Conservation (phyloP, 305 asterid genomes). For the Salvia sclarea region DNA sequence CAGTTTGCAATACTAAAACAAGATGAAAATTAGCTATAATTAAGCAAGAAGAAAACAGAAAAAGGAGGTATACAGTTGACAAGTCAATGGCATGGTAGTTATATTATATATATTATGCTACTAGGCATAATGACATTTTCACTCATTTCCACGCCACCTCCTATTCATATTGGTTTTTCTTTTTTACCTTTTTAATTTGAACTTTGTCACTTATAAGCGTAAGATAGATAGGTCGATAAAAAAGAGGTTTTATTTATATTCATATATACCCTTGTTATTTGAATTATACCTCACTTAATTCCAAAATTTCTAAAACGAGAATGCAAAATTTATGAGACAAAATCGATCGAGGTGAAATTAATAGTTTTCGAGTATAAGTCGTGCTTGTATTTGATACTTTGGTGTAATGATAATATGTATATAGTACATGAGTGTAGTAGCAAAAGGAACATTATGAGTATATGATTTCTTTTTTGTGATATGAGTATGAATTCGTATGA, state of each 20-base stretch:
- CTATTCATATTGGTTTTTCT: background rate
- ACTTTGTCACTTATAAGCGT: background rate
- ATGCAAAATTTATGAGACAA: too few relatives aligned
- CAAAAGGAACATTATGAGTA: background rate
- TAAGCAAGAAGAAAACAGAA: background rate
- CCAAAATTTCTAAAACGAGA: background rate
- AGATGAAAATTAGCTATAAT: background rate
- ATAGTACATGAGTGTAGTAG: background rate
- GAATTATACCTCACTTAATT: too few relatives aligned
- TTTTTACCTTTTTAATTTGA: background rate
- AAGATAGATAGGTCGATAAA: background rate
- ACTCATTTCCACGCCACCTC: conserved; percentile 11
- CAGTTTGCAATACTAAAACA: background rate
- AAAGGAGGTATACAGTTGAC: background rate
- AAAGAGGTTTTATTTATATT: background rate
- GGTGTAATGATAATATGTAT: too few relatives aligned
- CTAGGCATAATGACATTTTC: background rate
- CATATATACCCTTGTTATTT: background rate
- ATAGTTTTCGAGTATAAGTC: background rate
- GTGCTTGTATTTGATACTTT: too few relatives aligned
- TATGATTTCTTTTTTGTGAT: background rate
- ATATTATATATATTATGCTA: background rate
- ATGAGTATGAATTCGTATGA: background rate
- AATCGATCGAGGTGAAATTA: too few relatives aligned
- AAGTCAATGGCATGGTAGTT: background rate